Evolutionary conservation across 2,329 filamentous ascomycete genomes (phyloP).

Genomic region (Claviceps spartinae): DNA sequence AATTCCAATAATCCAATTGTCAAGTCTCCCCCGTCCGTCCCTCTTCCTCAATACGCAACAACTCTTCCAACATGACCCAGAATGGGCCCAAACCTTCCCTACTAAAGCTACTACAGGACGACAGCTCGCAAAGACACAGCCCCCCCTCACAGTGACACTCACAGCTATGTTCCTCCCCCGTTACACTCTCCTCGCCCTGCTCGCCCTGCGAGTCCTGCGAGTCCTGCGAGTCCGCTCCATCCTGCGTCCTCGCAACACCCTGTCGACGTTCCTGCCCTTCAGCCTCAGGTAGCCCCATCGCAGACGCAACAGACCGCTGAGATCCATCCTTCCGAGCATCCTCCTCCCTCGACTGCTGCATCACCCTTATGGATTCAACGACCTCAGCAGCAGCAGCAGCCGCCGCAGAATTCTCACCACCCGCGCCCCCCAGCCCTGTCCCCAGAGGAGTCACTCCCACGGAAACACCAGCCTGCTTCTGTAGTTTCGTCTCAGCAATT

Average conservation of each 20-base stretch:
- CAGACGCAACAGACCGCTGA: too few relatives aligned
- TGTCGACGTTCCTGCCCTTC: not conserved
- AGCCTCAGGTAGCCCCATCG: not conserved
- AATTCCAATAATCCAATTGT: not conserved
- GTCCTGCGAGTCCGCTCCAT: not conserved
- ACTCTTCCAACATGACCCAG: conserved; percentile 19
- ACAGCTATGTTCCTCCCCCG: not conserved
- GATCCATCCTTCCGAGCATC: not conserved
- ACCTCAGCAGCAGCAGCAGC: not conserved
- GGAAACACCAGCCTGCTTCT: not conserved
- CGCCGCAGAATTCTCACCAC: not conserved
- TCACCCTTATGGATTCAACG: not conserved
- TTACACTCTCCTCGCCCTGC: not conserved
- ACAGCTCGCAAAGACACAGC: too few relatives aligned
- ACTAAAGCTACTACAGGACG: conserved; percentile 5
- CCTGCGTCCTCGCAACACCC: not conserved
- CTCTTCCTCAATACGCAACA: conserved; percentile 14
- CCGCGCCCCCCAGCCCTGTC: not conserved
- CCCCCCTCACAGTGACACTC: too few relatives aligned
- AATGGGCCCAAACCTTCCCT: conserved; percentile 14
- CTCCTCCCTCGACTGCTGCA: not conserved
- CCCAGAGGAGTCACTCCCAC: too few relatives aligned
- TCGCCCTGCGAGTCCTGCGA: not conserved
- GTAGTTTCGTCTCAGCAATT: not conserved
- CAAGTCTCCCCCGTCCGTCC: not conserved